These are phyloP conservation scores for Aspergillus carlsbadensis DNA, from an alignment of 495 filamentous ascomycete genomes.

Conservation along the genomic window DNA sequence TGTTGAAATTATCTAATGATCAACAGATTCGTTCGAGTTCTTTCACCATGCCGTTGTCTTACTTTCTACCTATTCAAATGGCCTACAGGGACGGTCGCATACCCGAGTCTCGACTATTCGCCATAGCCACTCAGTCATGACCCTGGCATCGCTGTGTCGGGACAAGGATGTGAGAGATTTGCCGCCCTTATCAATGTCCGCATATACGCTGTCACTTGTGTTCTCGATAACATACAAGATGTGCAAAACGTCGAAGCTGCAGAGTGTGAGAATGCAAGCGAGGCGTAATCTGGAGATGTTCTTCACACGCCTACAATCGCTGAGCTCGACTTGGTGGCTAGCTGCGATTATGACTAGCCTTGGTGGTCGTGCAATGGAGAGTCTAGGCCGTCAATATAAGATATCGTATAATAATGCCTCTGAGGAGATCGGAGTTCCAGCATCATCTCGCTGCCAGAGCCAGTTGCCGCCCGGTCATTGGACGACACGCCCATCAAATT, in stretches of 20 bases:
- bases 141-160: conserved; percentile 17
- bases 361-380: conserved; percentile 17
- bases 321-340: conserved; percentile 25
- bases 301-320: conserved; percentile 18
- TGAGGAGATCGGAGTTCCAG: too few relatives aligned
- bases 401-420: too few relatives aligned
- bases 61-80: neutral
- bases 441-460: too few relatives aligned
- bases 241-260: conserved; percentile 15
- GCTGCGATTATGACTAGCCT: conserved; percentile 27
- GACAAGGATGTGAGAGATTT: conserved; percentile 1
- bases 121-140: conserved; percentile 10
- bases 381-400: neutral
- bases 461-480: too few relatives aligned
- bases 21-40: neutral
- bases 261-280: conserved; percentile 13
- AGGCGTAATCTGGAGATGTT: conserved; percentile 17
- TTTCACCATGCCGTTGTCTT: neutral
- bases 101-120: neutral
- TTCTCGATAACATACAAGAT: conserved; percentile 29
- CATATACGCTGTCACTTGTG: conserved; percentile 24
- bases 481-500: neutral
- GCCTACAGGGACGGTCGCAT: neutral
- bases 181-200: conserved; percentile 19
- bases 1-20: neutral